Conservation (phyloP, 1,284 basidiomycete species). For the Sporisorium scitamineum region DNA sequence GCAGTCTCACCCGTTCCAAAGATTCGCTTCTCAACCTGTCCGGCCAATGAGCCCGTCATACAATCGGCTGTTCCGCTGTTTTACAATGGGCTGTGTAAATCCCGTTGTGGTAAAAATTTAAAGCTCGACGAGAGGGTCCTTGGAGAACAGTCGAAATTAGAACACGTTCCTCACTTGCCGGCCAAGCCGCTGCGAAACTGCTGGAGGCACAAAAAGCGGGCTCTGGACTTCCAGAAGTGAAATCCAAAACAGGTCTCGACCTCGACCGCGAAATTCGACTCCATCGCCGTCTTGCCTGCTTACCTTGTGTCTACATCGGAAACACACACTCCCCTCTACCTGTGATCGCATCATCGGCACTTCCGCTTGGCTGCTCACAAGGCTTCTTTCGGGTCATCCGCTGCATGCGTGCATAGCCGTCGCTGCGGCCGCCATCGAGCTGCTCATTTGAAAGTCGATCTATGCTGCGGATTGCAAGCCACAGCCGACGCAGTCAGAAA, state of each 20-base stretch:
- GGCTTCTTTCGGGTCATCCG: background rate
- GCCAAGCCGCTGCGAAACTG: too few species aligned
- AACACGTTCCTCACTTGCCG: background rate
- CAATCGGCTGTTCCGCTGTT: too few species aligned
- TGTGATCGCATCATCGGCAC: too few species aligned
- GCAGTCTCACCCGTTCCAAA: too few species aligned
- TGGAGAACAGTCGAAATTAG: too few species aligned
- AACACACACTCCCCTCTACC: background rate
- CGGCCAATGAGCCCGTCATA: too few species aligned
- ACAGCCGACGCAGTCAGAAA: background rate
- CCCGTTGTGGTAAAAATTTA: too few species aligned
- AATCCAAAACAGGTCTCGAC: background rate
- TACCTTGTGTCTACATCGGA: background rate
- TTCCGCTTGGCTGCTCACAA: too few species aligned
- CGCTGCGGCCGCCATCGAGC: background rate
- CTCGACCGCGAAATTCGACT: background rate
- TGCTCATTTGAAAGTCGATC: background rate
- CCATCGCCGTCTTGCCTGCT: background rate
- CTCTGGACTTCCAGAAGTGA: background rate
- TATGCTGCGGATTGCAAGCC: background rate
- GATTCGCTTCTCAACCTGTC: too few species aligned
- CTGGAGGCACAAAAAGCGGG: too few species aligned
- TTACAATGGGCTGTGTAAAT: too few species aligned
- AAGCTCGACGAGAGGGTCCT: too few species aligned
- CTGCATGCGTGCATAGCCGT: background rate